Evolutionary conservation across 2,329 filamentous ascomycete genomes (phyloP).

Genomic region (Coniella vitis): DNA sequence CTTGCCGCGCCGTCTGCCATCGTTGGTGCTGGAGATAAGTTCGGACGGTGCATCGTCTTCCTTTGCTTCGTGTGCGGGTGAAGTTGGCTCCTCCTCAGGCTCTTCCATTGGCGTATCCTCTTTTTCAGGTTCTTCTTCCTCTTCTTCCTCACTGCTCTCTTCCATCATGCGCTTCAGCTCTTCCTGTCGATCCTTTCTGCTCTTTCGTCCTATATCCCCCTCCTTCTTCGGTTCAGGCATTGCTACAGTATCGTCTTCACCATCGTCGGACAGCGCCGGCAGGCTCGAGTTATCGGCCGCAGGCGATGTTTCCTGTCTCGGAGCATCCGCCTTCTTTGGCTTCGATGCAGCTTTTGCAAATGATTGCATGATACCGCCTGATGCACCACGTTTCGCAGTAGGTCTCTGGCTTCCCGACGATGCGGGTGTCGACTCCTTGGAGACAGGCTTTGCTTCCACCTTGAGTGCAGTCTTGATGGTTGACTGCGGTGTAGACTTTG

Average conservation of each 20-base stretch:
- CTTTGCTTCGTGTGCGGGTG: conserved; percentile 32
- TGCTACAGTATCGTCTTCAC: conserved; percentile 48
- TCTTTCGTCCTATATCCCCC: conserved; percentile 28
- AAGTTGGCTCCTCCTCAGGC: conserved; percentile 31
- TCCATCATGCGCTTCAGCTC: conserved; percentile 49
- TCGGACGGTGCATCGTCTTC: conserved; percentile 35
- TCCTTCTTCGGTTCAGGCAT: conserved; percentile 35
- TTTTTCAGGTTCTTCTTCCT: conserved; percentile 3
- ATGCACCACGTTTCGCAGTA: conserved; percentile 50
- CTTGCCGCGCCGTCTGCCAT: conserved; percentile 66
- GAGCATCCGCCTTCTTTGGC: conserved; percentile 39
- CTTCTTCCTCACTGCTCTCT: conserved; percentile 17
- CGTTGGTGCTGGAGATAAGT: conserved; percentile 43
- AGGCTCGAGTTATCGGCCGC: conserved; percentile 40
- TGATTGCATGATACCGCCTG: conserved; percentile 65
- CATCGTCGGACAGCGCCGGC: conserved; percentile 43
- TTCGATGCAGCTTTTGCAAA: conserved; percentile 59
- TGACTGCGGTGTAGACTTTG: conserved; percentile 18
- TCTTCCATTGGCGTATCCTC: conserved; percentile 21
- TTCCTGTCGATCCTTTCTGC: conserved; percentile 57
- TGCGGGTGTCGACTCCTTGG: conserved; percentile 29
- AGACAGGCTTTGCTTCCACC: conserved; percentile 31
- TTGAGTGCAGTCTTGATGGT: conserved; percentile 30
- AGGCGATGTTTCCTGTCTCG: conserved; percentile 31
- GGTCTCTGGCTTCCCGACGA: conserved; percentile 32